Percentiles rank a stretch among this genome's conserved stretches.
These are phyloP conservation scores for Mucor sp. DNA, from an alignment of 371 early-diverging fungal species.

Conservation along the genomic window DNA sequence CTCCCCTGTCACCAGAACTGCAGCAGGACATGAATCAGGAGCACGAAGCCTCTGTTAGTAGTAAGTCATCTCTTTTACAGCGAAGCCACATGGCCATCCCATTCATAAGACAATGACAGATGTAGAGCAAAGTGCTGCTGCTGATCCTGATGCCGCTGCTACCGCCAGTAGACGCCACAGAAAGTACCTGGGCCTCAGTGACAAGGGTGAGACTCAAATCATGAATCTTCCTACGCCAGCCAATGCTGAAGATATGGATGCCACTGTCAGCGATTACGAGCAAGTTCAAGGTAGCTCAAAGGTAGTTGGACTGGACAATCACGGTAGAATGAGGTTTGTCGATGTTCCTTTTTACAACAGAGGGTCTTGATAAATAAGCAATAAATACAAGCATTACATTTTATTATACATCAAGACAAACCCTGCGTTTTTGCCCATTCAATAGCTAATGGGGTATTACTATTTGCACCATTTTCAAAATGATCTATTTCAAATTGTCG, in stretches of 20 bases:
- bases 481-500: too few relatives aligned
- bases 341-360: conserved; percentile 20
- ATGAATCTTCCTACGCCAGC: neutral
- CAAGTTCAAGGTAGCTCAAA: neutral
- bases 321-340: conserved; percentile 10
- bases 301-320: conserved; percentile 12
- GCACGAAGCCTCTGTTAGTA: neutral
- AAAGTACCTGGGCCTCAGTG: conserved; percentile 2
- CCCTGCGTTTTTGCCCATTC: too few relatives aligned
- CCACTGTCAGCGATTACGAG: neutral
- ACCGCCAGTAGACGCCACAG: neutral
- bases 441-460: too few relatives aligned
- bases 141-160: neutral
- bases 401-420: too few relatives aligned
- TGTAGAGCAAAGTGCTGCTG: neutral
- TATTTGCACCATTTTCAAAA: too few relatives aligned
- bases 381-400: too few relatives aligned
- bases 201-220: neutral
- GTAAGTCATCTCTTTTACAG: neutral
- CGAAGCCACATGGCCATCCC: neutral
- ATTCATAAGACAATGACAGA: neutral
- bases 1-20: conserved; percentile 3
- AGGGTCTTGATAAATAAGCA: neutral
- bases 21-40: neutral
- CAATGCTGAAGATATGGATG: neutral